Conservation (phyloP, 2,329 filamentous ascomycete genomes). For the Talaromyces sp. region DNA sequence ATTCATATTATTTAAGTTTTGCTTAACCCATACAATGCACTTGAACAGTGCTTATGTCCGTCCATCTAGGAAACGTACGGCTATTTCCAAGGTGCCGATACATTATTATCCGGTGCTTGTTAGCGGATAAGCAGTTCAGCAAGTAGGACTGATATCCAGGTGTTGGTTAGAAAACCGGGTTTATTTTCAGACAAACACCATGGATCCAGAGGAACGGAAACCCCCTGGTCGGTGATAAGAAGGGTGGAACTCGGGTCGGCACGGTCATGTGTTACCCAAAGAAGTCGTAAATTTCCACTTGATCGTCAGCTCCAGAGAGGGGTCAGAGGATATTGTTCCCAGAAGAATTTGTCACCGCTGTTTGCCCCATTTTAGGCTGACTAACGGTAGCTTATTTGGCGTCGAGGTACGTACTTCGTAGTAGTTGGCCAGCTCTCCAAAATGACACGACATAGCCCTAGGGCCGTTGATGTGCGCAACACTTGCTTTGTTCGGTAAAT, state of each 20-base stretch:
- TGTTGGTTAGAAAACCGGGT: not conserved
- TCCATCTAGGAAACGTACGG: not conserved
- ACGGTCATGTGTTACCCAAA: not conserved
- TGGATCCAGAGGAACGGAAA: not conserved
- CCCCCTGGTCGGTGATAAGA: not conserved
- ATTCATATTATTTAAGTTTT: not conserved
- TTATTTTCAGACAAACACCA: not conserved
- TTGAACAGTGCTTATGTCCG: not conserved
- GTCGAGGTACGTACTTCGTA: not conserved
- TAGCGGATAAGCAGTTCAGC: not conserved
- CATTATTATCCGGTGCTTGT: not conserved
- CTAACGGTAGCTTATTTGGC: not conserved
- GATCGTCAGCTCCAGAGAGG: not conserved
- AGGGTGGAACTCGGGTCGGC: not conserved
- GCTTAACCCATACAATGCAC: not conserved
- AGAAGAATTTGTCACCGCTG: not conserved
- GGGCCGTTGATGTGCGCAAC: not conserved
- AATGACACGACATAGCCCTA: not conserved
- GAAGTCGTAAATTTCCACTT: not conserved
- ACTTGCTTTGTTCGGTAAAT: not conserved
- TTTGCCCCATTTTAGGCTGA: not conserved
- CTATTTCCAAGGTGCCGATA: not conserved
- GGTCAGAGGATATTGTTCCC: not conserved
- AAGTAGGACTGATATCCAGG: not conserved
- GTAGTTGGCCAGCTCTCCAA: not conserved